These are phyloP conservation scores for Canna indica DNA, from an alignment of 176 grass and related monocot genomes.

Conservation along the genomic window DNA sequence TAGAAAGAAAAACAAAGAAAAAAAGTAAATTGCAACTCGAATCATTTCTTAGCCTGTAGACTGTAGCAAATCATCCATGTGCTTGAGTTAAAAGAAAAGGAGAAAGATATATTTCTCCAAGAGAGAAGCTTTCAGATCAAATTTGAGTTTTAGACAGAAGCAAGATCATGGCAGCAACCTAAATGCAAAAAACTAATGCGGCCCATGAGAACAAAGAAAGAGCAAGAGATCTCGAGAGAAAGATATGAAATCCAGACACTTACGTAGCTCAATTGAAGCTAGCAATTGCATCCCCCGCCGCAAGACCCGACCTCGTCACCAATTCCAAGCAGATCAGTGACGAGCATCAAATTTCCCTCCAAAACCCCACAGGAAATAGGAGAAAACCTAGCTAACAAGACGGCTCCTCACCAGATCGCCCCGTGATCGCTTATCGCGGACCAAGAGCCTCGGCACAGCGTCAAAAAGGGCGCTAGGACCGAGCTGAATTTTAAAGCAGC, in stretches of 20 bases:
- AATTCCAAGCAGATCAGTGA: conserved; percentile 5
- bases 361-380: background rate
- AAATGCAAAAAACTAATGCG: background rate
- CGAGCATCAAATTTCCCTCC: conserved; percentile 1
- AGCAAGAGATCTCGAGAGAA: background rate
- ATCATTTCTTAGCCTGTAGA: background rate
- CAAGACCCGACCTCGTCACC: background rate
- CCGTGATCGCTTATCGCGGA: background rate
- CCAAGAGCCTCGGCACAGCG: background rate
- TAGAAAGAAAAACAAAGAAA: background rate
- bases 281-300: background rate
- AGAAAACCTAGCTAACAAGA: background rate
- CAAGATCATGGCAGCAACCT: background rate
- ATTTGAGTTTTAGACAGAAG: background rate
- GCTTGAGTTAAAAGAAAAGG: background rate
- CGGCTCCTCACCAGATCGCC: background rate
- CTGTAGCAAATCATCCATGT: background rate
- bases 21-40: background rate
- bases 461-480: background rate
- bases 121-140: background rate
- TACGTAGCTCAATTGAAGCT: background rate
- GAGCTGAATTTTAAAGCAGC: background rate
- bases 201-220: background rate
- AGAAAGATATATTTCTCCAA: background rate
- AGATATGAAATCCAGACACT: background rate